Conservation (phyloP, 768 basidiomycete genomes). For the Suillus americanus region DNA sequence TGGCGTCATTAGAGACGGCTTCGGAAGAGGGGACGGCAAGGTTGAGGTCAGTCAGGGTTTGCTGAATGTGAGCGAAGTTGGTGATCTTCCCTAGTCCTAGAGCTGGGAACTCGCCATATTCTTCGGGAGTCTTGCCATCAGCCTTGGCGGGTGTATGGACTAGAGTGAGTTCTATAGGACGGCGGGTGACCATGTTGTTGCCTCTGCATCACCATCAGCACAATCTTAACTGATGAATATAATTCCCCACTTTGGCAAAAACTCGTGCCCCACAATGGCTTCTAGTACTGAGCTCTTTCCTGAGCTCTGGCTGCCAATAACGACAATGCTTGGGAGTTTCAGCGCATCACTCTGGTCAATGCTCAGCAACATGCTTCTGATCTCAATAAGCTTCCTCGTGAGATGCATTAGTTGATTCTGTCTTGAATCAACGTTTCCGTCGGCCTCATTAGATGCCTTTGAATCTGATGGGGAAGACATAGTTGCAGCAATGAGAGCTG, state of each 20-base stretch:
- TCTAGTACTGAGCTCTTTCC: slow-evolving; percentile 98
- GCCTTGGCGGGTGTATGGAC: slow-evolving; percentile 76
- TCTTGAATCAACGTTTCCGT: slow-evolving; percentile 43
- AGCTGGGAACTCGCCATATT: slow-evolving; percentile 94
- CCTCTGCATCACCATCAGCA: slow-evolving; percentile 54
- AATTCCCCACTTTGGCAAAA: slow-evolving; percentile 89
- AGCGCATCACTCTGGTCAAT: slow-evolving; percentile 95
- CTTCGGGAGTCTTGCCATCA: slow-evolving; percentile 54
- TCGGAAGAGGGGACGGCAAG: slow-evolving; percentile 87
- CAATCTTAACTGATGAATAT: background rate
- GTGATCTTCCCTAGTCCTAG: slow-evolving; percentile 88
- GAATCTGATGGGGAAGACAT: slow-evolving; percentile 75
- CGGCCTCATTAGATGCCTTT: slow-evolving; percentile 33
- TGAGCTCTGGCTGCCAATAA: slow-evolving; percentile 97
- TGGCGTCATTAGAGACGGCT: slow-evolving; percentile 88
- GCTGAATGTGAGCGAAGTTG: slow-evolving; percentile 90
- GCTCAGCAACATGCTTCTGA: slow-evolving; percentile 89
- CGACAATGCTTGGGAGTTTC: slow-evolving; percentile 96
- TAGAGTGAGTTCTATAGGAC: slow-evolving; percentile 95
- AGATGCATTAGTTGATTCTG: slow-evolving; percentile 91
- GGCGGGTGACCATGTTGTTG: slow-evolving; percentile 98
- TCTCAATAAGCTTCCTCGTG: slow-evolving; percentile 94
- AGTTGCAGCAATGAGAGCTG: slow-evolving; percentile 74
- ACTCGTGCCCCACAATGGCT: slow-evolving; percentile 96
- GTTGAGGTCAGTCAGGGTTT: slow-evolving; percentile 92